A percentile compares a stretch with the other conserved stretches of the same genome.
phyloP scores from a whole-genome alignment of 805 yeast species.

The Wickerhamomyces alni region DNA sequence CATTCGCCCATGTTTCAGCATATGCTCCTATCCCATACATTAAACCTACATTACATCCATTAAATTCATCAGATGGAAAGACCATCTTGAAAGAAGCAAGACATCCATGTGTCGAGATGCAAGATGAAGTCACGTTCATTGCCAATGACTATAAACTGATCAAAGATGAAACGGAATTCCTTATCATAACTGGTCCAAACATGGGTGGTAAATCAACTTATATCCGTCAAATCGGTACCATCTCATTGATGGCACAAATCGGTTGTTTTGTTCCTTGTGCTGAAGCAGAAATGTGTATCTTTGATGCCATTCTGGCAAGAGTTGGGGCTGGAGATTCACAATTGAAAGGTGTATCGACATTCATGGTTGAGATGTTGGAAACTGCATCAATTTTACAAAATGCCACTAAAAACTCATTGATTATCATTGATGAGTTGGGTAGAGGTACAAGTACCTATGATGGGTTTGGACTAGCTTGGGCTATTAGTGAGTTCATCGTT shows the following conservation, averaged over 20 bases:
- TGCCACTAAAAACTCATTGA: constrained; percentile 71
- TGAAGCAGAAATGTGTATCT: constrained; percentile 72
- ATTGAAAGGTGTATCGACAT: constrained; percentile 92
- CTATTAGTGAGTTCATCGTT: constrained; percentile 83
- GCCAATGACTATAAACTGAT: constrained; percentile 78
- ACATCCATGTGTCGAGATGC: constrained; percentile 92
- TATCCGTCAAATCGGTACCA: constrained; percentile 83
- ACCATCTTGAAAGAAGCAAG: constrained; percentile 68
- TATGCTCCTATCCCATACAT: constrained; percentile 80
- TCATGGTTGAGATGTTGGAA: constrained; percentile 95
- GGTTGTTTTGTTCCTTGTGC: constrained; percentile 85
- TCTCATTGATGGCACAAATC: constrained; percentile 80
- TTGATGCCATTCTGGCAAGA: constrained; percentile 89
- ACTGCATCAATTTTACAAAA: constrained; percentile 81
- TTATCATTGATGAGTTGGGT: constrained; percentile 92
- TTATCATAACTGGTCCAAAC: constrained; percentile 90
- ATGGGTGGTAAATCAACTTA: constrained; percentile 98
- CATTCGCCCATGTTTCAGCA: constrained; percentile 81
- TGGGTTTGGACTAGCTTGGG: constrained; percentile 97
- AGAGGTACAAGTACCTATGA: constrained; percentile 80
- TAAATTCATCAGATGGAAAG: constrained; percentile 38
- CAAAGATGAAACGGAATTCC: constrained; percentile 56
- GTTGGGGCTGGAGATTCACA: constrained; percentile 99
- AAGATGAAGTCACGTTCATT: constrained; percentile 85
- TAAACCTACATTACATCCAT: constrained; percentile 61